Base-by-base conservation (phyloP, 1,139 yeast genomes). In the Kurtzmaniella natalensis region DNA sequence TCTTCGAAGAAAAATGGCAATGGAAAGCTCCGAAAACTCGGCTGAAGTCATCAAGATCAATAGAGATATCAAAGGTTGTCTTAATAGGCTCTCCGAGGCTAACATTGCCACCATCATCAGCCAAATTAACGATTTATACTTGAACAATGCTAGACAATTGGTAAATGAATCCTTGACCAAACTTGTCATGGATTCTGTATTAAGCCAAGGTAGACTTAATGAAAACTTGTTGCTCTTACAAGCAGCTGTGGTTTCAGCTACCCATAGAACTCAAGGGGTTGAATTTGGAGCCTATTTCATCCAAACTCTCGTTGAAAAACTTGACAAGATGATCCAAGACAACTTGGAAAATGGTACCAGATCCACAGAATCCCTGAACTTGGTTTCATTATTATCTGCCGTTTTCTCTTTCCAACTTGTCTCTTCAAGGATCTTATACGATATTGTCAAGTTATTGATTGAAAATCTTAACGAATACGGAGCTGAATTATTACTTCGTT, bases 261-360 rank as follows among this genome's bases (percentile, higher is more conserved):
- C 92, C 19, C 88, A 84, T 59, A 72, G 84, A 41, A 51, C 79
- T 7, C 83, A 85, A 50, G 98, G 98, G 14, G 77, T 81, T 23
- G 96, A 87, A 43, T 84, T 88, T 57, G 97, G 96, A 37, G 98
- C 97, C 0, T 76, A 68, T 46, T 82, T 88, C 43, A 68, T 89
- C 24, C 98, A 94, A 53, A 70, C 76, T 0, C 55, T 86, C 35
- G 83, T 89, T 19, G 96, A 86, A 45, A 70, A 65, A 37, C 78
- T 78, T 54, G 78, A 75, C 39, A 48, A 43, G 18, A 26, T 17
- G 15, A 18, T 26, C 4, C 6, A 7, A 9, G 14, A 26, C 13
- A 54, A 54, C 38, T 52, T 63, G 28, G 49, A 50, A 5, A 59
- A 56, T 5, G 19, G 25, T 4, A 43, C 50, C 5, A 47, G 51